Evolutionary conservation across 768 basidiomycete species (phyloP).

Genomic region (Thelephora aurantiotincta): DNA sequence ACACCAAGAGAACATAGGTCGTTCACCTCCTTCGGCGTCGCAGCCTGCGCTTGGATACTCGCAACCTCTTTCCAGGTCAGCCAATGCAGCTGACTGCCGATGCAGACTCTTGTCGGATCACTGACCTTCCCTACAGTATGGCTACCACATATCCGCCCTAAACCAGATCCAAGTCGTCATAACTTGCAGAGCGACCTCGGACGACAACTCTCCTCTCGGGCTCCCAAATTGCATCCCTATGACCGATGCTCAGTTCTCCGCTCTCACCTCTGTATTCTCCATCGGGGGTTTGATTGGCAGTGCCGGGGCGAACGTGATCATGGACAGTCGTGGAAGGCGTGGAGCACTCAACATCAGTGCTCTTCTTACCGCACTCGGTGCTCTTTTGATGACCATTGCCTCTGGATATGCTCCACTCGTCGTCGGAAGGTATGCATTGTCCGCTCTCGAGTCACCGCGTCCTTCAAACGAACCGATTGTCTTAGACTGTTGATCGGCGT

Average conservation of each 20-base stretch:
- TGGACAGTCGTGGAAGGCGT: constrained; percentile 60
- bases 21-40: constrained; percentile 51
- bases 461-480: neutral
- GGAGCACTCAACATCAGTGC: constrained; percentile 51
- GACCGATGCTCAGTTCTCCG: constrained; percentile 62
- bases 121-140: constrained; percentile 30
- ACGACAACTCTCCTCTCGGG: constrained; percentile 15
- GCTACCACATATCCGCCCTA: constrained; percentile 85
- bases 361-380: constrained; percentile 38
- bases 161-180: constrained; percentile 78
- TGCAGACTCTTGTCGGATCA: neutral
- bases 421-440: constrained; percentile 43
- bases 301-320: constrained; percentile 46
- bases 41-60: constrained; percentile 56
- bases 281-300: constrained; percentile 79
- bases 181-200: constrained; percentile 38
- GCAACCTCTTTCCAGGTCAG: constrained; percentile 39
- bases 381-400: constrained; percentile 53
- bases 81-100: neutral
- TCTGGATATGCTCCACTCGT: constrained; percentile 38
- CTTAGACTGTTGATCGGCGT: constrained; percentile 51
- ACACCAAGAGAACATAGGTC: constrained; percentile 10
- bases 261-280: constrained; percentile 78
- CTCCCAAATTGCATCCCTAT: constrained; percentile 72
- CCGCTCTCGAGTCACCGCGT: neutral